Base-by-base conservation (phyloP, 345 rosid genomes). In the Rhodamnia argentea region DNA sequence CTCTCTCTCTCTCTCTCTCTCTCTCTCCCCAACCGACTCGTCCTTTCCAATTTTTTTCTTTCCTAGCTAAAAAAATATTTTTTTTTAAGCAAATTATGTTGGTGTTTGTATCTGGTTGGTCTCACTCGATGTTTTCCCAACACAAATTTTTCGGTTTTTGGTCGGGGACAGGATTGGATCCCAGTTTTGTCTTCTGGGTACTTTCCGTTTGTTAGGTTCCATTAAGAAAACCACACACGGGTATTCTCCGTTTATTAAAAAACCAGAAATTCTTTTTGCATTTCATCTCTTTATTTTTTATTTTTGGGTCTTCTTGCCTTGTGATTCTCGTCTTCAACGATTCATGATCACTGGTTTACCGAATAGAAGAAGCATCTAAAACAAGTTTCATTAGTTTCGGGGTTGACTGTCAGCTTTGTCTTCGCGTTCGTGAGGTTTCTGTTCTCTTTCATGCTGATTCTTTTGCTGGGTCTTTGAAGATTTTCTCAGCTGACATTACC, bases 151-250 rank as follows among this genome's bases (percentile, higher is more conserved):
- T 86, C 88, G 88, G 88, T 91, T 90, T 91, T 84, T 62, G 85
- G 87, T 86, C 87, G 88, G 89, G 82, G 93, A 93, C 94, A 92
- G 86, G 89, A 78, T 89, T 83, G 89, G 91, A 86, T 90, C 88
- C 89, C 88, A 86, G 89, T 92, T 92, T 92, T 92, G 89, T 92
- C 96, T 92, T 91, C 90, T 90, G 92, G 92, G 90, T 91, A 88
- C 85, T 85, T 87, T 90, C 88, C 84, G 87, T 87, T 82, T 78
- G 37, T 24, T 70, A 70, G 81, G 81, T 70, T 70, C 81, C 37
- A 70, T 5, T 18, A 3, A 18, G 26, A 70, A 70, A 70, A 70
- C 42, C 42, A 37, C 0, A 18, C 42, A 15, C 15, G 23, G 42
- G 76, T 32, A 3, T 64, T 64, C 29, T 56, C 74, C 60, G 78